Base-by-base conservation (phyloP, 192 early-diverging fungal genomes). In the Umbelopsis vinacea region DNA sequence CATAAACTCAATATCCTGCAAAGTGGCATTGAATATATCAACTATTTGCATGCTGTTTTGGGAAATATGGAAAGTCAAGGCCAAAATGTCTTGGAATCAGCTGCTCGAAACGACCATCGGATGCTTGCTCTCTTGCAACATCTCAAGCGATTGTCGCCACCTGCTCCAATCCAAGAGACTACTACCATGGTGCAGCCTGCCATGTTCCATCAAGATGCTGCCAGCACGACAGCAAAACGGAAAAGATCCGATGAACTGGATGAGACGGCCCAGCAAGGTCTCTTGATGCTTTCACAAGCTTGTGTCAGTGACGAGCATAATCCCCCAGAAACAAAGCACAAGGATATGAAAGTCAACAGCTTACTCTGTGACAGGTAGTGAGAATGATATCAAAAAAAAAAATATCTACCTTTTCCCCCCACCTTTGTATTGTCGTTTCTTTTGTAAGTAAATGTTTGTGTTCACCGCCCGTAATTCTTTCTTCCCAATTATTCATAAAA, bases 1-100 rank as follows among this genome's bases (percentile, higher is more conserved):
- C 87, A 91, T 73, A 91, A 91, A 75, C 73, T 91, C 6, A 79
- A 73, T 10, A 86, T 91, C 46, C 75, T 91, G 10, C 85, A 91
- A 67, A 77, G 79, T 23, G 84, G 87, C 38, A 88, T 91, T 53
- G 87, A 88, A 10, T 91, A 91, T 72, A 91, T 91, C 69, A 72
- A 77, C 46, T 70, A 79, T 55, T 71, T 90, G 33, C 80, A 87
- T 66, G 54, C 11, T 26, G 15, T 66, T 15, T n/a, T 63, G 15
- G 15, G 57, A 2, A 37, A 29, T 19, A 63, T 63, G 57, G 57
- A 63, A 14, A 63, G 24, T 19, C 24, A 63, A 7, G 57, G 33
- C 0, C 24, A 26, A 63, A 63, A 33, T 35, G 29, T 63, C 24
- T 26, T 63, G 29, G 57, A 63, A 19, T 19, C 17, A 1, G 57